Base-by-base conservation (phyloP, 805 yeast species). In the Yarrowia porcina region DNA sequence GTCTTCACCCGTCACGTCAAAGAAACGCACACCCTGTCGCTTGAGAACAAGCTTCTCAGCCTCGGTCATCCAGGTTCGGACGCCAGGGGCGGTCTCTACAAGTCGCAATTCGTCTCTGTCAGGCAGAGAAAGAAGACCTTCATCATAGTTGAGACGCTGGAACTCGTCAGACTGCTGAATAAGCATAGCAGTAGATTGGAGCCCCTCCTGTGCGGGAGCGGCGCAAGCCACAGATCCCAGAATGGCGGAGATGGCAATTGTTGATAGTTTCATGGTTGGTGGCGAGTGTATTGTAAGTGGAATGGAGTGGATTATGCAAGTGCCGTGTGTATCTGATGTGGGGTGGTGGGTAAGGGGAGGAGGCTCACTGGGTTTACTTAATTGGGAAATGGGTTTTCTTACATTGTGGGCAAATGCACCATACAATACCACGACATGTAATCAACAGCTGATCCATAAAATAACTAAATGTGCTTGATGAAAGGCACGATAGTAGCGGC, bases 1-100 rank as follows among this genome's bases (percentile, higher is more conserved):
- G 45, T 66, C 67, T 64, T 78, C 77, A 20, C 77, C 77, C 10
- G 93, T 86, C 32, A 87, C 79, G 73, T 88, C 93, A 66, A 88
- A 82, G 70, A 86, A 88, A 25, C 76, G 80, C 33, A 78, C 72
- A 57, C 86, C 85, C 38, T 76, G 71, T 59, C 75, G 71, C 68
- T 75, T 76, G 45, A 82, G 70, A n/a, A 69, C 69, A n/a, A 79
- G 67, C 68, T 82, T 77, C 60, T 82, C 80, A 13, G 71, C 71
- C 63, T 81, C 84, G 15, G 73, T 69, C 57, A 76, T 78, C 63
- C 68, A 67, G 2, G 36, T 63, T 20, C 41, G 9, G 11, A 47
- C 60, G 15, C 44, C 52, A 15, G 59, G 63, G 27, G 64, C 44
- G 20, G 66, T 60, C 52, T 68, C 67, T 17, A 67, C 44, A 25